Evolutionary conservation across 805 yeast genomes (phyloP).

Genomic region (Suhomyces sp.): DNA sequence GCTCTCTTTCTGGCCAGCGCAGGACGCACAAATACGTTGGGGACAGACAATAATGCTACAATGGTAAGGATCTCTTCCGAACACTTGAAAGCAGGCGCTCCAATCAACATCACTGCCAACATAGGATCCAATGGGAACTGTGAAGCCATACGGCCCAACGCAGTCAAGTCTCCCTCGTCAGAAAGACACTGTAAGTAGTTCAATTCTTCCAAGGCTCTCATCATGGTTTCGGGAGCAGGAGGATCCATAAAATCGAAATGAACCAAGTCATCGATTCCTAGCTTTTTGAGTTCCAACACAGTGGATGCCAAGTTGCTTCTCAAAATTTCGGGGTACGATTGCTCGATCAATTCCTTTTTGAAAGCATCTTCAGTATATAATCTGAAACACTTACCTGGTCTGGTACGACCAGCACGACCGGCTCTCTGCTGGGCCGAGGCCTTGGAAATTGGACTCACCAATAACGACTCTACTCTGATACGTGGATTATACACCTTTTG

Average conservation of each 20-base stretch:
- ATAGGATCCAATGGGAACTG: conserved; percentile 95
- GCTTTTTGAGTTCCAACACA: conserved; percentile 86
- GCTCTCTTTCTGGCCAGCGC: conserved; percentile 83
- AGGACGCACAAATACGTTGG: conserved; percentile 93
- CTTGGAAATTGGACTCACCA: conserved; percentile 94
- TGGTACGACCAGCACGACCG: conserved; percentile 99
- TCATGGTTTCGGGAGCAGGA: conserved; percentile 99
- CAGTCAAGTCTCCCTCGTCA: conserved; percentile 87
- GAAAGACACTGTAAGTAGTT: conserved; percentile 86
- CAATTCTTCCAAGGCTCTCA: conserved; percentile 95
- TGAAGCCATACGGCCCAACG: conserved; percentile 86
- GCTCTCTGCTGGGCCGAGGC: conserved; percentile 99
- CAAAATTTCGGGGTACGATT: conserved; percentile 92
- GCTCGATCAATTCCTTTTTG: conserved; percentile 89
- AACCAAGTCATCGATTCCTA: conserved; percentile 93
- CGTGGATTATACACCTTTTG: conserved; percentile 97
- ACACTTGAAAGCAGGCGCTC: conserved; percentile 80
- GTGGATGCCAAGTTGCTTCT: conserved; percentile 89
- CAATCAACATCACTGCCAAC: conserved; percentile 89
- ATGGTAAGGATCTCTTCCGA: conserved; percentile 85
- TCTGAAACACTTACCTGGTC: conserved; percentile 97
- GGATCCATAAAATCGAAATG: conserved; percentile 99
- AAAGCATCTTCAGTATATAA: conserved; percentile 96
- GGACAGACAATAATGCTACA: conserved; percentile 88
- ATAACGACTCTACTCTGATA: conserved; percentile 88